Conservation (phyloP, 2,329 filamentous ascomycete genomes). For the Albophoma yamanashiensis region DNA sequence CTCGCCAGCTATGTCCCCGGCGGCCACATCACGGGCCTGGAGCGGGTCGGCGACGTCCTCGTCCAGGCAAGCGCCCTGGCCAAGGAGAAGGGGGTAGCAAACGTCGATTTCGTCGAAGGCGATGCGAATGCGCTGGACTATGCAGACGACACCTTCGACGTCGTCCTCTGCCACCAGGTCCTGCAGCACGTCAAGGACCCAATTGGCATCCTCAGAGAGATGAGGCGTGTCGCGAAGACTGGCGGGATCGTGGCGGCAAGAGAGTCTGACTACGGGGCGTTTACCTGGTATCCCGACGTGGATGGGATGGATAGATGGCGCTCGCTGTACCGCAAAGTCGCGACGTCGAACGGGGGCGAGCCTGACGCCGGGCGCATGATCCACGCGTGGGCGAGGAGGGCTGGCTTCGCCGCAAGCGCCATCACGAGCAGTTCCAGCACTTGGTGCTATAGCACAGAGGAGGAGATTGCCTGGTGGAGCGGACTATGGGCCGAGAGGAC, state of each 20-base stretch:
- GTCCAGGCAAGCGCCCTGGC: slow-evolving; percentile 16
- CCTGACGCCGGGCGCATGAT: slow-evolving; percentile 11
- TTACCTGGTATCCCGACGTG: slow-evolving; percentile 12
- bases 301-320: slow-evolving; percentile 10
- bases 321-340: slow-evolving; percentile 8
- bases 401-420: slow-evolving; percentile 6
- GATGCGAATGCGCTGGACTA: slow-evolving; percentile 20
- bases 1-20: slow-evolving; percentile 24
- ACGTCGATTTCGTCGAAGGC: slow-evolving; percentile 21
- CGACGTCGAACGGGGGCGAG: slow-evolving; percentile 8
- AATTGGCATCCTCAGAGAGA: slow-evolving; percentile 23
- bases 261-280: slow-evolving; percentile 10
- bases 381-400: slow-evolving; percentile 10
- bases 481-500: slow-evolving; percentile 10
- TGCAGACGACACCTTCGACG: slow-evolving; percentile 25
- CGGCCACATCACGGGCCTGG: slow-evolving; percentile 27
- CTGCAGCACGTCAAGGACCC: slow-evolving; percentile 26
- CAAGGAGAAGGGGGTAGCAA: slow-evolving; percentile 16
- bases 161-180: slow-evolving; percentile 27
- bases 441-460: slow-evolving; percentile 11
- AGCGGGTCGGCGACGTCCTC: slow-evolving; percentile 21
- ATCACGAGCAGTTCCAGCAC: slow-evolving; percentile 8
- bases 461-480: slow-evolving; percentile 11
- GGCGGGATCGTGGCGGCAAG: slow-evolving; percentile 27
- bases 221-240: slow-evolving; percentile 27